Evolutionary conservation across 176 grass and related monocot genomes (phyloP).

Genomic region (Zea luxurians): DNA sequence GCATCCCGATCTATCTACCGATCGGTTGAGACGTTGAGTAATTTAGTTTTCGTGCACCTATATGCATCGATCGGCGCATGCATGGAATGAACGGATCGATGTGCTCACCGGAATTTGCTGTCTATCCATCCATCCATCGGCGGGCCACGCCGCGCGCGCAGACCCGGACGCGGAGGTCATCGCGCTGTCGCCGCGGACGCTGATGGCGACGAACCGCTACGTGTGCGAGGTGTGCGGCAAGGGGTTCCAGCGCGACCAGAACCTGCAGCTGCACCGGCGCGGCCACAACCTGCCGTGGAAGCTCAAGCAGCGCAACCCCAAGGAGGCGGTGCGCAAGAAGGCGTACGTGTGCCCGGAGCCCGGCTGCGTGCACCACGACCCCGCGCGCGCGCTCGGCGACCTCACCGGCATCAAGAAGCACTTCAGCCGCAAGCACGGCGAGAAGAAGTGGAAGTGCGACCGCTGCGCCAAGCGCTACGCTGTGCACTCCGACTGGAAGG

Average conservation of each 20-base stretch:
- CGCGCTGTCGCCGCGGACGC: conserved; percentile 72
- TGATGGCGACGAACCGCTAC: conserved; percentile 97
- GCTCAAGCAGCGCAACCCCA: conserved; percentile 92
- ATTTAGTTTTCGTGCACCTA: too few species aligned
- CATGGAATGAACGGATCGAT: too few species aligned
- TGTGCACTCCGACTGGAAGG: conserved; percentile 98
- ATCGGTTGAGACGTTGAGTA: not conserved
- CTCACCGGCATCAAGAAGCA: conserved; percentile 99
- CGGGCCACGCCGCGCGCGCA: not conserved
- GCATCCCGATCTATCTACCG: not conserved
- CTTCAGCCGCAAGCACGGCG: conserved; percentile 96
- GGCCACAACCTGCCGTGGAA: conserved; percentile 99
- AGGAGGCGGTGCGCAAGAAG: conserved; percentile 80
- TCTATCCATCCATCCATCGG: too few species aligned
- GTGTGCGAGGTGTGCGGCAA: conserved; percentile 95
- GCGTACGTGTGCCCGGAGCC: conserved; percentile 92
- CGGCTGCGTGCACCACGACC: conserved; percentile 85
- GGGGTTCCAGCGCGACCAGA: conserved; percentile 97
- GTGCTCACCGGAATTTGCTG: too few species aligned
- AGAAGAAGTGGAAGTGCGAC: conserved; percentile 99
- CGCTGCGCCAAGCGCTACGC: conserved; percentile 96
- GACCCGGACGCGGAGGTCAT: conserved; percentile 96
- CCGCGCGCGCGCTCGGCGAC: conserved; percentile 75
- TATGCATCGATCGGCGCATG: too few species aligned
- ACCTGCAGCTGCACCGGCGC: conserved; percentile 93